Conservation (phyloP, 1,284 basidiomycete species). For the Puccinia horiana region DNA sequence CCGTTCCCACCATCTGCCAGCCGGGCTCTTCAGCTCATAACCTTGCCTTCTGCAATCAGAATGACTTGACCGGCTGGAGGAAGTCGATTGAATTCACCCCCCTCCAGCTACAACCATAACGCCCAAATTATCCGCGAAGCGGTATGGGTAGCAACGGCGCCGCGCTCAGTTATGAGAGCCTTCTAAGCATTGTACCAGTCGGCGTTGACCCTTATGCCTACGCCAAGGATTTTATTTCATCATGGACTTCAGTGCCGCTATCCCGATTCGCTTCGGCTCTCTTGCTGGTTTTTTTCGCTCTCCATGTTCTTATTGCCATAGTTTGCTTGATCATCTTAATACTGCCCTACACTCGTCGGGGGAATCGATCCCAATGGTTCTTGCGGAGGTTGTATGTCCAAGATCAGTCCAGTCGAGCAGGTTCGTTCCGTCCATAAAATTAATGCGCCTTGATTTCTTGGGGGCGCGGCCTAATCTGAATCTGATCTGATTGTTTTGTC, state of each 20-base stretch:
- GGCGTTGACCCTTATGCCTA: conserved; percentile 17
- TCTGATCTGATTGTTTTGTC: neutral
- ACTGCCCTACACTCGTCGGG: neutral
- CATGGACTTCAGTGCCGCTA: conserved; percentile 15
- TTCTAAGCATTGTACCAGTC: conserved; percentile 2
- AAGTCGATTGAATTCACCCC: neutral
- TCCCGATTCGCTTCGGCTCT: neutral
- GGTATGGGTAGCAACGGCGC: neutral
- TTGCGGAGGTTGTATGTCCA: conserved; percentile 7
- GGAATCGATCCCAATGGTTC: conserved; percentile 2
- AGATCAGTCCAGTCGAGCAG: neutral
- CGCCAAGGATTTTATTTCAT: neutral
- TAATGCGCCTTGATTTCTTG: neutral
- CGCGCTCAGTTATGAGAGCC: conserved; percentile 17
- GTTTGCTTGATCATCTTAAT: conserved; percentile 17
- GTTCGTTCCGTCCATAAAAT: neutral
- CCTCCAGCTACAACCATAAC: neutral
- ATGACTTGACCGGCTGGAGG: neutral
- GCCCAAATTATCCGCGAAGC: neutral
- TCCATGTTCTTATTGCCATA: conserved; percentile 14
- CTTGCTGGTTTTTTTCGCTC: neutral
- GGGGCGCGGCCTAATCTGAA: neutral
- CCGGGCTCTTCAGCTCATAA: too few species aligned
- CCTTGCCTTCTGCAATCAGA: neutral
- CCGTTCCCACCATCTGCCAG: too few species aligned